A percentile compares a stretch with the other conserved stretches of the same genome.
These are phyloP conservation scores for Aspergillus sp. DNA, from an alignment of 2,329 filamentous ascomycete genomes.

Conservation along the genomic window DNA sequence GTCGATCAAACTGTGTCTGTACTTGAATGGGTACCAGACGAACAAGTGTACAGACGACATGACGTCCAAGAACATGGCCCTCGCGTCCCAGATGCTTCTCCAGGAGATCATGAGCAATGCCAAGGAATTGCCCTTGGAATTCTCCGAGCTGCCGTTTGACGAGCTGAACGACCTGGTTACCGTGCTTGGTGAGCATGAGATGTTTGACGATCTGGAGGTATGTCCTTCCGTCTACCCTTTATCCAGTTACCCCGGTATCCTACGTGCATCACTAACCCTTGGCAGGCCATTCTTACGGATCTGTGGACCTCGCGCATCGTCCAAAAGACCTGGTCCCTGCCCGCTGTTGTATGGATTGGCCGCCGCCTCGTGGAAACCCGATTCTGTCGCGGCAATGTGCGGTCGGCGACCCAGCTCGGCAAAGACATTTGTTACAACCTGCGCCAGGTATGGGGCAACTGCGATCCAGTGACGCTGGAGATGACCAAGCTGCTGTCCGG, in stretches of 20 bases:
- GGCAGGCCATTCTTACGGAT: slow-evolving; percentile 38
- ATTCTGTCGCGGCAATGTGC: slow-evolving; percentile 48
- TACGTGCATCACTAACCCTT: neutral
- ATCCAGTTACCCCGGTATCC: too few relatives aligned
- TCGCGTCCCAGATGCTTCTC: slow-evolving; percentile 33
- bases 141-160: slow-evolving; percentile 34
- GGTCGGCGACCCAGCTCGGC: slow-evolving; percentile 47
- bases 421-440: slow-evolving; percentile 58
- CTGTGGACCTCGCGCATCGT: slow-evolving; percentile 49
- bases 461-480: slow-evolving; percentile 49
- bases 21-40: slow-evolving; percentile 34
- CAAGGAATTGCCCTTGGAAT: slow-evolving; percentile 30
- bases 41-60: slow-evolving; percentile 27
- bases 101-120: slow-evolving; percentile 32
- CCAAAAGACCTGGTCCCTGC: slow-evolving; percentile 45
- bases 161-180: slow-evolving; percentile 39
- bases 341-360: slow-evolving; percentile 52
- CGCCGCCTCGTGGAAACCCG: slow-evolving; percentile 53
- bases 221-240: too few relatives aligned
- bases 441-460: slow-evolving; percentile 52
- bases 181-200: slow-evolving; percentile 37
- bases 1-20: slow-evolving; percentile 37
- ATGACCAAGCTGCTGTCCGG: slow-evolving; percentile 51
- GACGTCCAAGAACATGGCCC: slow-evolving; percentile 29
- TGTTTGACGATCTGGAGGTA: slow-evolving; percentile 38